Conservation (phyloP, 805 yeast genomes). For the Candida saitoana region DNA sequence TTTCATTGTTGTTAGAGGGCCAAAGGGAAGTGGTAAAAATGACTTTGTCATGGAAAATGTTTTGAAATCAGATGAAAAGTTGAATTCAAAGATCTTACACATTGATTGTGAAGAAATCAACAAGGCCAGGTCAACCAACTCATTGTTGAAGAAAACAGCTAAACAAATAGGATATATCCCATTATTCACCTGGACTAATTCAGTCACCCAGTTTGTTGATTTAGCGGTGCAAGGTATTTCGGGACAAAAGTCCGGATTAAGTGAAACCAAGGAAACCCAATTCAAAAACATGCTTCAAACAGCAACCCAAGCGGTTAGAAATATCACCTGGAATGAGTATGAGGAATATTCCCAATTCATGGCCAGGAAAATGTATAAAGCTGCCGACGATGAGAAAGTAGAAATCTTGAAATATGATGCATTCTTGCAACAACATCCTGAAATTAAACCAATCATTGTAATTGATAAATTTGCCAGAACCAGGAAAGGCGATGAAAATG, state of each 20-base stretch:
- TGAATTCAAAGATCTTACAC: slow-evolving; percentile 48
- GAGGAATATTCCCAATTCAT: slow-evolving; percentile 22
- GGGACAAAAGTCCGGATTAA: slow-evolving; percentile 88
- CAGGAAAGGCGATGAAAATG: slow-evolving; percentile 45
- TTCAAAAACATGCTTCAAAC: slow-evolving; percentile 74
- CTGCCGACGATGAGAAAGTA: slow-evolving; percentile 17
- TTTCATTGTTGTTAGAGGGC: slow-evolving; percentile 86
- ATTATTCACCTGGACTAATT: slow-evolving; percentile 87
- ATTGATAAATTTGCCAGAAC: slow-evolving; percentile 67
- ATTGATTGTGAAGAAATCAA: slow-evolving; percentile 76
- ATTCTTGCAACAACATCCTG: slow-evolving; percentile 80
- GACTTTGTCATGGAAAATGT: slow-evolving; percentile 71
- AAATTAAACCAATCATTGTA: slow-evolving; percentile 78
- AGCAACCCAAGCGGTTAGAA: slow-evolving; percentile 68
- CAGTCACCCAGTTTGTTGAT: slow-evolving; percentile 74
- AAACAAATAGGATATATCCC: slow-evolving; percentile 87
- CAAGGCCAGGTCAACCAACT: slow-evolving; percentile 70
- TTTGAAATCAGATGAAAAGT: slow-evolving; percentile 46
- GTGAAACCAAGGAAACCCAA: slow-evolving; percentile 79
- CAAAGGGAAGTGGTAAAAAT: slow-evolving; percentile 91
- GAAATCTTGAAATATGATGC: slow-evolving; percentile 67
- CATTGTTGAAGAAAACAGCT: slow-evolving; percentile 65
- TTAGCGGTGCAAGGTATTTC: slow-evolving; percentile 84
- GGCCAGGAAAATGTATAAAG: slow-evolving; percentile 13
- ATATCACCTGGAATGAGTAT: slow-evolving; percentile 42